These are phyloP conservation scores for Wickerhamiella dianesei DNA, from an alignment of 805 yeast species.

Conservation along the genomic window DNA sequence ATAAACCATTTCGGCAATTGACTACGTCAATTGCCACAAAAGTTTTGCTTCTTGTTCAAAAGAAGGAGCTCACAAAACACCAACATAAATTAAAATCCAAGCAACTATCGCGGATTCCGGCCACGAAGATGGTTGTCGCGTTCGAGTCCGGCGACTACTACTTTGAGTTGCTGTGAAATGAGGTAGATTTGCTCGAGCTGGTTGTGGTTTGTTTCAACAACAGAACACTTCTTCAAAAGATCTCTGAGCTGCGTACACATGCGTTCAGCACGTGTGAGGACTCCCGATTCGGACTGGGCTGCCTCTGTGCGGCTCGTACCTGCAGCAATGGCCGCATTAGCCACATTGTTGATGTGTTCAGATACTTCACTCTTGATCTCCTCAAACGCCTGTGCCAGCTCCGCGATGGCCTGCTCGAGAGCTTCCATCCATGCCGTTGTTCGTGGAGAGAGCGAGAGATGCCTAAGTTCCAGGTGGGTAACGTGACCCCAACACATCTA, in stretches of 20 bases:
- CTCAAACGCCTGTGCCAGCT: slow-evolving; percentile 9
- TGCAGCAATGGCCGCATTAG: slow-evolving; percentile 6
- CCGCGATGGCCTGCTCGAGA: slow-evolving; percentile 7
- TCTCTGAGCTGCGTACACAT: slow-evolving; percentile 4
- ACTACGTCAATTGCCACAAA: too few relatives aligned
- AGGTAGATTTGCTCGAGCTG: slow-evolving; percentile 14
- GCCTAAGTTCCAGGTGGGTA: neutral
- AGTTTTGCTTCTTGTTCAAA: too few relatives aligned
- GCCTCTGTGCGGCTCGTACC: slow-evolving; percentile 7
- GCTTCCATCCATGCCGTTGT: slow-evolving; percentile 4
- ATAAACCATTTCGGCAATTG: too few relatives aligned
- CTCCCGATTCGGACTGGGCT: slow-evolving; percentile 7
- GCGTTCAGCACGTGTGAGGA: slow-evolving; percentile 9
- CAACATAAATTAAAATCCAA: too few relatives aligned
- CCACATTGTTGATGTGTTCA: slow-evolving; percentile 4
- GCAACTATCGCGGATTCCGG: neutral
- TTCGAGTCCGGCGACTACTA: slow-evolving; percentile 9
- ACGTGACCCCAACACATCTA: neutral
- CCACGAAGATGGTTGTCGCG: neutral
- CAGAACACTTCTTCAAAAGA: slow-evolving; percentile 3
- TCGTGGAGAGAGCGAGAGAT: neutral
- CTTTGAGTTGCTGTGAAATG: slow-evolving; percentile 13
- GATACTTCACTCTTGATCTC: slow-evolving; percentile 2
- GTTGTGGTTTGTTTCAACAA: slow-evolving; percentile 5
- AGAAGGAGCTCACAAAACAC: too few relatives aligned